Evolutionary conservation across 306 rosid genomes (phyloP), one percentile per base, ranked within the genome.

Genomic region (Glycine soja): DNA sequence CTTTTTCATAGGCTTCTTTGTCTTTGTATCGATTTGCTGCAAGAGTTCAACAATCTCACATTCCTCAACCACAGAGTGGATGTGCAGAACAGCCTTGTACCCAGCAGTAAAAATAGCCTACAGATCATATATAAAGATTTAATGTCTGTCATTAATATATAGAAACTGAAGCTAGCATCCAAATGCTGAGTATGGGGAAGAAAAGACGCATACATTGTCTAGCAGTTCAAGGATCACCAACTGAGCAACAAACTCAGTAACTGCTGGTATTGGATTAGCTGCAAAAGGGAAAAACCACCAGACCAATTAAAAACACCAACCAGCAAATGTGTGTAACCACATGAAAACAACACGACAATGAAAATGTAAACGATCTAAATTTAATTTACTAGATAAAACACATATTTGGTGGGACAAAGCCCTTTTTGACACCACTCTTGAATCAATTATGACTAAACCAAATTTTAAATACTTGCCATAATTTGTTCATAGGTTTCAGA

Each of bases 31-130:
- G 72, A 96, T 90, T 91, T 96, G 97, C 51, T 94, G 92, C 10
- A 93, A 59, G 76, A 96, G 89, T 81, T 96, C 97, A 48, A 96
- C 93, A 77, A 96, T 93, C 88, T 96, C 99, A 85, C 99, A 96
- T 85, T 96, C 99, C 86, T 96, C 99, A 51, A 96, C 99, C 76
- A 96, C 83, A 38, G 97, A 77, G 81, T 96, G 99, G 76, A 96
- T 85, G 81, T 96, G 99, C 89, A 96, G 81, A 78, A 96, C 90
- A 82, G 99, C 99, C 82, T 93, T 93, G 85, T 96, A 96, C 32
- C 99, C 99, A 85, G 98, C 98, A n/a, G 99, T 96, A 85, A 96
- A 96, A 80, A 96, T 96, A 74, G 99, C 99, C 99, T 96, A 64
- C 53, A 80, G 3, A 79, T 46, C 11, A 69, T 16, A 76, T 38